These are phyloP conservation scores for Castanea sativa DNA, from an alignment of 306 rosid species.

Conservation along the genomic window DNA sequence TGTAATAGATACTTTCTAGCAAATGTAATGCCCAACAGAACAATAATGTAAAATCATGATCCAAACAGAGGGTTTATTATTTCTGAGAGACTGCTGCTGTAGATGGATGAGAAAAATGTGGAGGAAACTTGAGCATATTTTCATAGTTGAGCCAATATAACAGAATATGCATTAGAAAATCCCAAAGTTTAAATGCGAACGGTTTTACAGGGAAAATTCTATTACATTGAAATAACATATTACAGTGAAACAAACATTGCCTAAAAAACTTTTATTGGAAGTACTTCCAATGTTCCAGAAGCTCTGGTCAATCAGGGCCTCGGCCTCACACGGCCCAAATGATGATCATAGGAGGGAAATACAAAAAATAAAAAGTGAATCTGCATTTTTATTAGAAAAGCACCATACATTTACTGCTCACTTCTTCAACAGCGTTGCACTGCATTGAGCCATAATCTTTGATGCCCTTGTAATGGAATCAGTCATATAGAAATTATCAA, in stretches of 20 bases:
- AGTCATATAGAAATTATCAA: constrained; percentile 96
- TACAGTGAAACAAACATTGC: background rate
- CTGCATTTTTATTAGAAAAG: constrained; percentile 34
- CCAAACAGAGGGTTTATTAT: background rate
- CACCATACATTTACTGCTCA: constrained; percentile 39
- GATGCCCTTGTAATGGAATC: constrained; percentile 98
- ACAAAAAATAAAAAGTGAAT: constrained; percentile 8
- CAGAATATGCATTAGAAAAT: background rate
- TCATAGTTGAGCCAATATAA: background rate
- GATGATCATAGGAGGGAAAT: background rate
- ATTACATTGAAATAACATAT: background rate
- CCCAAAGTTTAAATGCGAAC: constrained; percentile 1
- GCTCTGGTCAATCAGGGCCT: constrained; percentile 31
- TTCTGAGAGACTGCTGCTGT: background rate
- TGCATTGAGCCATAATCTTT: constrained; percentile 99
- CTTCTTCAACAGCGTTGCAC: constrained; percentile 71
- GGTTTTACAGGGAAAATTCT: constrained; percentile 6
- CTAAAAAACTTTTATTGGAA: constrained; percentile 36
- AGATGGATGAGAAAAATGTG: background rate
- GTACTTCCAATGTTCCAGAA: constrained; percentile 48
- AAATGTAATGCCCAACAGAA: background rate
- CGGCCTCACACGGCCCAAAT: constrained; percentile 24
- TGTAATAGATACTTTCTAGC: too few relatives aligned
- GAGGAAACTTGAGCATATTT: background rate
- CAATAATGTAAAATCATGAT: background rate